Evolutionary conservation across 495 filamentous ascomycete species (phyloP).

Genomic region (Parathielavia hyrcaniae): DNA sequence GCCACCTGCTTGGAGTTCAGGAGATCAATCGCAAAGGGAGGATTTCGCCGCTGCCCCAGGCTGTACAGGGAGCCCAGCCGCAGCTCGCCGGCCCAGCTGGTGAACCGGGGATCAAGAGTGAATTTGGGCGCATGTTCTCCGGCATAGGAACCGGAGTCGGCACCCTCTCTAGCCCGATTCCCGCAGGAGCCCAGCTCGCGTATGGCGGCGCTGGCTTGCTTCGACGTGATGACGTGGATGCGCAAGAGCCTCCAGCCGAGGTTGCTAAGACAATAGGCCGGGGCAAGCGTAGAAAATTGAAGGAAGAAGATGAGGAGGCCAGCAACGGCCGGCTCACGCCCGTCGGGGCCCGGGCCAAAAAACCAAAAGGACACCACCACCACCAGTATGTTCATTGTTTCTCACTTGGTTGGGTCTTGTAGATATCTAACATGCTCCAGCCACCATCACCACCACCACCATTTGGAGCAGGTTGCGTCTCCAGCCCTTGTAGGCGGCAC

Average conservation of each 20-base stretch:
- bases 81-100: slow-evolving; percentile 66
- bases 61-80: slow-evolving; percentile 84
- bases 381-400: slow-evolving; percentile 46
- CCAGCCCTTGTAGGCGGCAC: slow-evolving; percentile 38
- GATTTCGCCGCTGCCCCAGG: slow-evolving; percentile 77
- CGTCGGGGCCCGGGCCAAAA: slow-evolving; percentile 50
- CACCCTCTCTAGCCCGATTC: slow-evolving; percentile 49
- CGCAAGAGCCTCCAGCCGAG: slow-evolving; percentile 31
- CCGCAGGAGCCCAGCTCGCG: slow-evolving; percentile 42
- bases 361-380: slow-evolving; percentile 58
- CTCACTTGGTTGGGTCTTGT: not conserved
- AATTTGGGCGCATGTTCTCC: slow-evolving; percentile 85
- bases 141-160: slow-evolving; percentile 83
- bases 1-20: slow-evolving; percentile 51
- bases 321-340: slow-evolving; percentile 50
- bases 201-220: slow-evolving; percentile 36
- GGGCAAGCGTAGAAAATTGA: slow-evolving; percentile 54
- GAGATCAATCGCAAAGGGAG: slow-evolving; percentile 61
- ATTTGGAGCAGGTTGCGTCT: slow-evolving; percentile 55
- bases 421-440: slow-evolving; percentile 40
- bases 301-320: slow-evolving; percentile 58
- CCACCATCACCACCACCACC: slow-evolving; percentile 69
- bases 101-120: slow-evolving; percentile 82
- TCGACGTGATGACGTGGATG: slow-evolving; percentile 44
- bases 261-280: slow-evolving; percentile 33